Evolutionary conservation across 2,329 filamentous ascomycete species (phyloP).

Genomic region (Fusarium sp.): DNA sequence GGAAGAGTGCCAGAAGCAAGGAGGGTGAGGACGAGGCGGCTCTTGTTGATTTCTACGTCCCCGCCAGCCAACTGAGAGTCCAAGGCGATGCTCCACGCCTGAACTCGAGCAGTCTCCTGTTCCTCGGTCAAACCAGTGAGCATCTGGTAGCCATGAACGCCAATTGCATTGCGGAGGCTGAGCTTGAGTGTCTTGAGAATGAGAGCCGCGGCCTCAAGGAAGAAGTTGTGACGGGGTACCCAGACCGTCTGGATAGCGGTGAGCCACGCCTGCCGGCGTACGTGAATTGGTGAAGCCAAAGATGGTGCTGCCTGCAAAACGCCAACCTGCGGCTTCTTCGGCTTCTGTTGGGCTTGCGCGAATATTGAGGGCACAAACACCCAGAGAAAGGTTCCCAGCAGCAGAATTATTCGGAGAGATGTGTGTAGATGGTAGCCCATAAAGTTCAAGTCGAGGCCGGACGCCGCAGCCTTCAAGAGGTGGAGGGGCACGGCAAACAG

Average conservation of each 20-base stretch:
- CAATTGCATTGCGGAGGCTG: slow-evolving; percentile 83
- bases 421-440: slow-evolving; percentile 70
- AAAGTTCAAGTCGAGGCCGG: slow-evolving; percentile 66
- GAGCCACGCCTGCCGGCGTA: slow-evolving; percentile 91
- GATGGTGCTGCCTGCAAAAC: slow-evolving; percentile 74
- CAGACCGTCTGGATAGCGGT: slow-evolving; percentile 94
- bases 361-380: slow-evolving; percentile 70
- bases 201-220: slow-evolving; percentile 87
- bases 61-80: slow-evolving; percentile 94
- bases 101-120: slow-evolving; percentile 87
- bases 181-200: slow-evolving; percentile 87
- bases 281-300: slow-evolving; percentile 85
- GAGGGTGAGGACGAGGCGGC: slow-evolving; percentile 86
- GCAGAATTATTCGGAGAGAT: slow-evolving; percentile 67
- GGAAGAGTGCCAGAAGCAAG: slow-evolving; percentile 91
- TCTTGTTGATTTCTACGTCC: slow-evolving; percentile 90
- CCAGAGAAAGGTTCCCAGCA: slow-evolving; percentile 70
- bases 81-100: slow-evolving; percentile 93
- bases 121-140: slow-evolving; percentile 87
- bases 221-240: slow-evolving; percentile 89
- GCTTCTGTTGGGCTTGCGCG: slow-evolving; percentile 61
- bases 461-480: slow-evolving; percentile 66
- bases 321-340: slow-evolving; percentile 65
- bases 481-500: slow-evolving; percentile 76
- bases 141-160: slow-evolving; percentile 82